A percentile compares a stretch with the other conserved stretches of the same genome.
These are phyloP conservation scores for Globomyces pollinis-pini DNA, from an alignment of 192 early-diverging fungal genomes.

Conservation along the genomic window DNA sequence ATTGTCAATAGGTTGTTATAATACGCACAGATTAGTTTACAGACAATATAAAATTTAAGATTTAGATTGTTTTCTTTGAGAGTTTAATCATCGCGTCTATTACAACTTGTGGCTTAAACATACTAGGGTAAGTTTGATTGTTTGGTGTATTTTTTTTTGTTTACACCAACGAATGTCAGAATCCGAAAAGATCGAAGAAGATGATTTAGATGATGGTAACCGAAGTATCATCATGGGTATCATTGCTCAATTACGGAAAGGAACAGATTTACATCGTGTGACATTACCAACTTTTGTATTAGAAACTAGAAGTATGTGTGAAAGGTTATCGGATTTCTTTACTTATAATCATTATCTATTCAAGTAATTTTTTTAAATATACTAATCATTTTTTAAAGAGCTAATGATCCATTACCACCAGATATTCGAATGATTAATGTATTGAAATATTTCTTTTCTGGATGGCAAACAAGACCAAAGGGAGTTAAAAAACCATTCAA, in stretches of 20 bases:
- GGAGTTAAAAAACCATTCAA: slow-evolving; percentile 80
- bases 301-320: slow-evolving; percentile 87
- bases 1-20: too few species aligned
- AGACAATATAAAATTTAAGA: too few species aligned
- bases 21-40: too few species aligned
- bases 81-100: too few species aligned
- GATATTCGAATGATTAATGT: slow-evolving; percentile 72
- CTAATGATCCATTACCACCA: slow-evolving; percentile 58
- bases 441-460: slow-evolving; percentile 77
- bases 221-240: slow-evolving; percentile 77
- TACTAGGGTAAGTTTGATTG: too few species aligned
- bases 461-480: slow-evolving; percentile 89
- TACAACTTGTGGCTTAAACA: too few species aligned
- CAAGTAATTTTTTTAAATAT: slow-evolving; percentile 39
- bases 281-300: slow-evolving; percentile 95
- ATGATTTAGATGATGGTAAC: slow-evolving; percentile 71
- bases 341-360: slow-evolving; percentile 75
- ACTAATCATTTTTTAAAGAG: slow-evolving; percentile 39
- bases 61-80: too few species aligned
- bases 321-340: slow-evolving; percentile 95
- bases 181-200: slow-evolving; percentile 62
- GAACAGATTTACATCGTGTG: slow-evolving; percentile 84
- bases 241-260: slow-evolving; percentile 79
- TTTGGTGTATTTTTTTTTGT: too few species aligned
- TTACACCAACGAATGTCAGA: too few species aligned